These are phyloP conservation scores for Cryptococcus sp. DNA, from an alignment of 1,284 basidiomycete genomes.

Conservation along the genomic window DNA sequence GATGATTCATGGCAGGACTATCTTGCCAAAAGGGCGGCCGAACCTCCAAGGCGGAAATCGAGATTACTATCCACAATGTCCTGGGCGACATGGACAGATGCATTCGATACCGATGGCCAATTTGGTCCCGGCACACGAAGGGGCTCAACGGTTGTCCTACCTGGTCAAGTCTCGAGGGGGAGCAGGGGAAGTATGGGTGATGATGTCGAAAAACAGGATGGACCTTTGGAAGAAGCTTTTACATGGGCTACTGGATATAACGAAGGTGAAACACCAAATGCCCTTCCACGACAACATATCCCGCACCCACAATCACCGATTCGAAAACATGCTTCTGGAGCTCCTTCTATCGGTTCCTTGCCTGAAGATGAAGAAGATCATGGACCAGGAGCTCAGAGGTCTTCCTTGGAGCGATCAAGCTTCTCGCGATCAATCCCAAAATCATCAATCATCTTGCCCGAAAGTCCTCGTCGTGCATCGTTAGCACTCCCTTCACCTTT, in stretches of 20 bases:
- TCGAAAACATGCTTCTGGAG: slow-evolving; percentile 2
- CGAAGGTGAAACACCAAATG: slow-evolving; percentile 8
- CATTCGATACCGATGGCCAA: slow-evolving; percentile 1
- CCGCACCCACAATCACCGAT: neutral
- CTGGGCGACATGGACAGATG: slow-evolving; percentile 21
- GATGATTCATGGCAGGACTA: slow-evolving; percentile 6
- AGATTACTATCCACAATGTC: slow-evolving; percentile 22
- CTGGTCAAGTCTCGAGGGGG: slow-evolving; percentile 1
- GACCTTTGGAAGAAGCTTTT: slow-evolving; percentile 13
- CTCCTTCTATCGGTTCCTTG: neutral
- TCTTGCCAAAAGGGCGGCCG: slow-evolving; percentile 5
- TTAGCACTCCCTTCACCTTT: neutral
- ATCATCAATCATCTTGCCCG: neutral
- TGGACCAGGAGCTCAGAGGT: neutral
- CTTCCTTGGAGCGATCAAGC: neutral
- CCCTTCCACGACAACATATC: neutral
- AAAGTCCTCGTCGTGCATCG: neutral
- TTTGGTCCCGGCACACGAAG: slow-evolving; percentile 10
- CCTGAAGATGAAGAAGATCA: neutral
- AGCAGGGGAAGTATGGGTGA: neutral
- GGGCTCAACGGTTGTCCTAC: slow-evolving; percentile 8
- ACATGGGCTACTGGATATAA: slow-evolving; percentile 23
- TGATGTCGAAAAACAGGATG: neutral
- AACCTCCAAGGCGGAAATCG: slow-evolving; percentile 8
- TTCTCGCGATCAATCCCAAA: neutral